These are phyloP conservation scores for Ophiostoma sp. DNA, from an alignment of 2,329 filamentous ascomycete species.

Conservation along the genomic window DNA sequence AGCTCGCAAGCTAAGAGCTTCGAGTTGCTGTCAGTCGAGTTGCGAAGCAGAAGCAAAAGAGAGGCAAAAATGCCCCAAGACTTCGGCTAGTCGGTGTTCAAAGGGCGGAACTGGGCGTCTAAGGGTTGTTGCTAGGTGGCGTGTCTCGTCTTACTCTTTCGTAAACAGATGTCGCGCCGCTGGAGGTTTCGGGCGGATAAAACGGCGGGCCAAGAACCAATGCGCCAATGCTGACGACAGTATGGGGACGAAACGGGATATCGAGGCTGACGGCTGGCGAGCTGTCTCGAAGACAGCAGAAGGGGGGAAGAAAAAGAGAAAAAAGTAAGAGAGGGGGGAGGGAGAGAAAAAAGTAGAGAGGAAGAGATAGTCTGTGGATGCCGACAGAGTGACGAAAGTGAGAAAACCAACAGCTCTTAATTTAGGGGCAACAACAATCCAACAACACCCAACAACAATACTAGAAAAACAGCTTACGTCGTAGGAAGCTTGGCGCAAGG, in stretches of 20 bases:
- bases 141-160: slow-evolving; percentile 12
- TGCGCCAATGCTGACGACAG: neutral
- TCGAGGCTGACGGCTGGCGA: neutral
- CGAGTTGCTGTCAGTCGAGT: neutral
- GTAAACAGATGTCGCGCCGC: neutral
- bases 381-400: neutral
- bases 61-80: neutral
- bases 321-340: neutral
- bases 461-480: slow-evolving; percentile 13
- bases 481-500: slow-evolving; percentile 24
- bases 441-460: slow-evolving; percentile 8
- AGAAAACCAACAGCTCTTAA: neutral
- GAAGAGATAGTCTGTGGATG: neutral
- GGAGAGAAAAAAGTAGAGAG: neutral
- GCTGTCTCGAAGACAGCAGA: neutral
- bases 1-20: neutral
- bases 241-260: neutral
- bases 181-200: neutral
- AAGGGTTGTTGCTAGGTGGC: neutral
- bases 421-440: slow-evolving; percentile 15
- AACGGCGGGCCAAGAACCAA: neutral
- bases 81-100: neutral
- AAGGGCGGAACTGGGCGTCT: neutral
- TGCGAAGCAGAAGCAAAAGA: neutral
- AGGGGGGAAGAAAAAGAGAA: neutral